phyloP scores from a whole-genome alignment of 345 rosid species.

The Pistacia integerrima region DNA sequence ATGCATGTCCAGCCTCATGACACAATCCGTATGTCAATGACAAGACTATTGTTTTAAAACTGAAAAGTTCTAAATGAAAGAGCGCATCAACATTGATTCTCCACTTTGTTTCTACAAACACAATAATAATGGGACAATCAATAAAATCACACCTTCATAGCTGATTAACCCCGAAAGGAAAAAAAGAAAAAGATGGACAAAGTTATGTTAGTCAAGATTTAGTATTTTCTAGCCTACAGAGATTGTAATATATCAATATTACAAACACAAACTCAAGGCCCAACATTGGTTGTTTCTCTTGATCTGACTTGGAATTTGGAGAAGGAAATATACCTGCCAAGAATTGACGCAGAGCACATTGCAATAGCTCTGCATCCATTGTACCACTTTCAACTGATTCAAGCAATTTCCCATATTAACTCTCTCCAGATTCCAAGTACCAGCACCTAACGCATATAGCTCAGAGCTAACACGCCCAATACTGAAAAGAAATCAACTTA shows the following conservation, averaged over 20 bases:
- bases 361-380: slow-evolving; percentile 65
- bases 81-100: background rate
- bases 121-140: background rate
- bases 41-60: background rate
- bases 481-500: slow-evolving; percentile 43
- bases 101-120: background rate
- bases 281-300: slow-evolving; percentile 1
- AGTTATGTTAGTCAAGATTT: background rate
- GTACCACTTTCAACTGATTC: slow-evolving; percentile 33
- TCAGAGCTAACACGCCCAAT: slow-evolving; percentile 91
- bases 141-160: background rate
- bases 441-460: slow-evolving; percentile 79
- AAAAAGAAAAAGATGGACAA: background rate
- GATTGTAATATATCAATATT: background rate
- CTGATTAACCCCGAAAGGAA: background rate
- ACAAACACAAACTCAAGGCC: background rate
- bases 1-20: background rate
- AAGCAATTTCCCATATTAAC: slow-evolving; percentile 20
- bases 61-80: background rate
- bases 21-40: too few relatives aligned
- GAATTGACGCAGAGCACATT: slow-evolving; percentile 79
- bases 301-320: background rate
- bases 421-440: slow-evolving; percentile 53
- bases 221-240: background rate
- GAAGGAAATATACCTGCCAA: slow-evolving; percentile 71